These are phyloP conservation scores for Zasmidium cellare DNA, from an alignment of 2,329 filamentous ascomycete genomes.

Conservation along the genomic window DNA sequence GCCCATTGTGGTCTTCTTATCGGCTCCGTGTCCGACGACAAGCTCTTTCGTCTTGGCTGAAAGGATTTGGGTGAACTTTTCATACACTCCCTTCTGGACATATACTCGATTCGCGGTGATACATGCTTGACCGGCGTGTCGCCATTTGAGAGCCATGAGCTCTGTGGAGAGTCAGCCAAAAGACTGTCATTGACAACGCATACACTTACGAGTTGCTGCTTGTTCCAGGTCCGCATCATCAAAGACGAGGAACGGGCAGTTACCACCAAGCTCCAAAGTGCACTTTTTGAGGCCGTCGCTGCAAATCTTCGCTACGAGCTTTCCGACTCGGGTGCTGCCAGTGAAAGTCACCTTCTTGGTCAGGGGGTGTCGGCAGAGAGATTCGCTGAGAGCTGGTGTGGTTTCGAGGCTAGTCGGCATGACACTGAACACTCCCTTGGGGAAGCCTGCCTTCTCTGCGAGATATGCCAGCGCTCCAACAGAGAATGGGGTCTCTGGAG, in stretches of 20 bases:
- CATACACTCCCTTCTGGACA: slow-evolving; percentile 63
- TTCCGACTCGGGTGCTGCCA: slow-evolving; percentile 60
- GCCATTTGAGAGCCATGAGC: slow-evolving; percentile 54
- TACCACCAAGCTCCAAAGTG: slow-evolving; percentile 64
- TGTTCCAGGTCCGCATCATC: slow-evolving; percentile 64
- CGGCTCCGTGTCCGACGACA: slow-evolving; percentile 62
- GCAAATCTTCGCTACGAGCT: slow-evolving; percentile 61
- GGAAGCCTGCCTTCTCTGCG: slow-evolving; percentile 57
- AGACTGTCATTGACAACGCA: not conserved
- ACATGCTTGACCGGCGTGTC: slow-evolving; percentile 65
- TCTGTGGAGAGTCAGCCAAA: slow-evolving; percentile 25
- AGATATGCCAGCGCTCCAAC: slow-evolving; percentile 56
- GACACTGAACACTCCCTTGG: slow-evolving; percentile 61
- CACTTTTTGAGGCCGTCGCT: slow-evolving; percentile 63
- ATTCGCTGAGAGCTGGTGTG: slow-evolving; percentile 55
- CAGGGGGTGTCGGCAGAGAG: slow-evolving; percentile 57
- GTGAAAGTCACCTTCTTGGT: slow-evolving; percentile 66
- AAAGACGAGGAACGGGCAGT: slow-evolving; percentile 65
- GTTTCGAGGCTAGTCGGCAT: slow-evolving; percentile 60
- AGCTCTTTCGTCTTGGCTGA: slow-evolving; percentile 55
- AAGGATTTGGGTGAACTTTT: slow-evolving; percentile 59
- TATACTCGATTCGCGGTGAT: slow-evolving; percentile 67
- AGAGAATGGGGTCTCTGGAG: slow-evolving; percentile 65
- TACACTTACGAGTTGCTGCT: slow-evolving; percentile 47
- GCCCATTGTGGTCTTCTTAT: slow-evolving; percentile 59